Percentiles rank a stretch among this genome's conserved stretches.
These are phyloP conservation scores for Zizania palustris DNA, from an alignment of 202 grass and related monocot genomes.

Conservation along the genomic window DNA sequence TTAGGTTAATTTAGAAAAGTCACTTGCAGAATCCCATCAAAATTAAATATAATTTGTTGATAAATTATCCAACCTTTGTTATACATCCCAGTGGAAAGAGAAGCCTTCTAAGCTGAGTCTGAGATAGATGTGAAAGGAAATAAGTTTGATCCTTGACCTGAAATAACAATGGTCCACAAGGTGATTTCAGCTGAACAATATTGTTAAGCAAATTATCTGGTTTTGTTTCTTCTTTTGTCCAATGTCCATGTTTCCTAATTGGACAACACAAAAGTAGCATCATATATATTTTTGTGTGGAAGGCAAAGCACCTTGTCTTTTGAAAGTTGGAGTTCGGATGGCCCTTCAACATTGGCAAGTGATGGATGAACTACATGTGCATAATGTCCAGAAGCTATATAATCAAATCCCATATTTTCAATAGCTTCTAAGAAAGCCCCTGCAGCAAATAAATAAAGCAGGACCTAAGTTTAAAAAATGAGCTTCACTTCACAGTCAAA, in stretches of 20 bases:
- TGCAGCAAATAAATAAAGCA: slow-evolving; percentile 45
- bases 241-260: neutral
- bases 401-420: slow-evolving; percentile 78
- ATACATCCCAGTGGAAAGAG: slow-evolving; percentile 79
- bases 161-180: slow-evolving; percentile 28
- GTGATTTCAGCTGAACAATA: neutral
- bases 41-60: neutral
- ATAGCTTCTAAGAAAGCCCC: slow-evolving; percentile 88
- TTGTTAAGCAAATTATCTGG: slow-evolving; percentile 16
- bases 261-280: neutral
- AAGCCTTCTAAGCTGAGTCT: slow-evolving; percentile 78
- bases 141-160: slow-evolving; percentile 98
- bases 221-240: neutral
- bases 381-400: slow-evolving; percentile 98
- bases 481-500: neutral
- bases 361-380: slow-evolving; percentile 73
- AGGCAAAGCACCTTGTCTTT: slow-evolving; percentile 60
- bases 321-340: slow-evolving; percentile 75
- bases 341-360: slow-evolving; percentile 35
- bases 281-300: neutral
- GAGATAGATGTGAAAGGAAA: slow-evolving; percentile 93
- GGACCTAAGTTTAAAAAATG: neutral
- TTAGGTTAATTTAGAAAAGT: slow-evolving; percentile 17
- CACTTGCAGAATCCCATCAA: neutral
- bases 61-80: slow-evolving; percentile 60